Percentiles rank a stretch among this genome's conserved stretches.
Evolutionary conservation across 176 grass and related monocot species (phyloP).

Genomic region (Lolium perenne): DNA sequence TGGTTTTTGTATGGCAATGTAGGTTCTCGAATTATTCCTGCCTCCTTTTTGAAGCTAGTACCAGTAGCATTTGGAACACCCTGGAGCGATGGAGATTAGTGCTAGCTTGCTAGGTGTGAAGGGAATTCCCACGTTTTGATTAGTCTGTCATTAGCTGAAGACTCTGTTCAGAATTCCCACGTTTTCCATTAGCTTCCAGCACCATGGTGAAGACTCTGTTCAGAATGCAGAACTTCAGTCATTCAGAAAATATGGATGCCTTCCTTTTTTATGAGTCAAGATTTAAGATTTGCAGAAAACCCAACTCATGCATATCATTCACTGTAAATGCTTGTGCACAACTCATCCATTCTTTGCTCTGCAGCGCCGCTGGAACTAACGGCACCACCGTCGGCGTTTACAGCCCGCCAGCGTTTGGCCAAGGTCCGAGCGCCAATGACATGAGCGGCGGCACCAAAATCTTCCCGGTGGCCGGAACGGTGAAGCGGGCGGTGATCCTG

Average conservation of each 20-base stretch:
- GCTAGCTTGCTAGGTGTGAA: slow-evolving; percentile 9
- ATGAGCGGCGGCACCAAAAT: slow-evolving; percentile 34
- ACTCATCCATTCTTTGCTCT: slow-evolving; percentile 31
- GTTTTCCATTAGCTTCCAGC: too few relatives aligned
- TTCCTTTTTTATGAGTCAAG: neutral
- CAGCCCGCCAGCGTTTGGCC: slow-evolving; percentile 49
- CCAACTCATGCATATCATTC: neutral
- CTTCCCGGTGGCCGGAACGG: slow-evolving; percentile 18
- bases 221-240: too few relatives aligned
- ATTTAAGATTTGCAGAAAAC: slow-evolving; percentile 1
- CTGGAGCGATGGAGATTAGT: slow-evolving; percentile 18
- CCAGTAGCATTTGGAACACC: neutral
- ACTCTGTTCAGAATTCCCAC: neutral
- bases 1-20: slow-evolving; percentile 9
- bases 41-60: slow-evolving; percentile 24
- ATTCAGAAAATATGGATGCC: neutral
- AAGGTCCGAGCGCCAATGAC: slow-evolving; percentile 60
- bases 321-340: slow-evolving; percentile 10
- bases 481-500: slow-evolving; percentile 26
- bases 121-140: slow-evolving; percentile 4
- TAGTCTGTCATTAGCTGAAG: neutral
- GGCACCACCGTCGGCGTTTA: slow-evolving; percentile 30
- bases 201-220: too few relatives aligned
- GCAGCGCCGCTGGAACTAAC: slow-evolving; percentile 53
- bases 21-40: slow-evolving; percentile 36